Conservation (phyloP, 345 rosid species). For the Psidium friedrichsthalianum region DNA sequence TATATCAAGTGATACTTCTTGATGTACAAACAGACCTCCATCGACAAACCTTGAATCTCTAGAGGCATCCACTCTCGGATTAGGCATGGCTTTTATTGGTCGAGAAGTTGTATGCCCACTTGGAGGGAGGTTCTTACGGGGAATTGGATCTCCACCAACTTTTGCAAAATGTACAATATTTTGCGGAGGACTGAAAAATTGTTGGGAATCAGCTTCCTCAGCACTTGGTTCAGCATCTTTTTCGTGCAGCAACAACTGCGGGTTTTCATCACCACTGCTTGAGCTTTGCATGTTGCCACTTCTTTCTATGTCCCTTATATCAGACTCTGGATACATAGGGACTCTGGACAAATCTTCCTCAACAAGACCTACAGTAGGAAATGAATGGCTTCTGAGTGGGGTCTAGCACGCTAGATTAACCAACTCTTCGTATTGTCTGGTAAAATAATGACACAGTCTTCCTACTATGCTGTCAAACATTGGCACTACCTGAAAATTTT, state of each 20-base stretch:
- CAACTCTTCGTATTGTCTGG: not conserved
- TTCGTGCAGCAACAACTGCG: conserved; percentile 24
- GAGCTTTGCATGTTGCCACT: conserved; percentile 30
- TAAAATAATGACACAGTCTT: not conserved
- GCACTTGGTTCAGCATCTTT: conserved; percentile 17
- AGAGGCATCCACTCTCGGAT: conserved; percentile 16
- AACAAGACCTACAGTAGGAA: conserved; percentile 8
- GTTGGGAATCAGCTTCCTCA: conserved; percentile 30
- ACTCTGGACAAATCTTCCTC: conserved; percentile 40
- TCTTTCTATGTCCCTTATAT: conserved; percentile 34
- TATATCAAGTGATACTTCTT: conserved; percentile 56
- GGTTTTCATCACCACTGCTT: conserved; percentile 26
- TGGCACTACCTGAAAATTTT: not conserved
- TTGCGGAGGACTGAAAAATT: conserved; percentile 23
- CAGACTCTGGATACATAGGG: conserved; percentile 37
- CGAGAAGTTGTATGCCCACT: conserved; percentile 21
- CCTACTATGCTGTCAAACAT: not conserved
- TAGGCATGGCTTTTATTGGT: conserved; percentile 13
- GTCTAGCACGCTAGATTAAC: not conserved
- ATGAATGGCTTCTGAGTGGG: not conserved
- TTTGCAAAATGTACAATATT: conserved; percentile 27
- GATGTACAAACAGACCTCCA: conserved; percentile 24
- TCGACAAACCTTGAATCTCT: conserved; percentile 30
- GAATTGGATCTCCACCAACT: conserved; percentile 27
- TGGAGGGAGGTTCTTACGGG: conserved; percentile 29